Evolutionary conservation across 495 filamentous ascomycete species (phyloP).

Genomic region (Thozetella sp.): DNA sequence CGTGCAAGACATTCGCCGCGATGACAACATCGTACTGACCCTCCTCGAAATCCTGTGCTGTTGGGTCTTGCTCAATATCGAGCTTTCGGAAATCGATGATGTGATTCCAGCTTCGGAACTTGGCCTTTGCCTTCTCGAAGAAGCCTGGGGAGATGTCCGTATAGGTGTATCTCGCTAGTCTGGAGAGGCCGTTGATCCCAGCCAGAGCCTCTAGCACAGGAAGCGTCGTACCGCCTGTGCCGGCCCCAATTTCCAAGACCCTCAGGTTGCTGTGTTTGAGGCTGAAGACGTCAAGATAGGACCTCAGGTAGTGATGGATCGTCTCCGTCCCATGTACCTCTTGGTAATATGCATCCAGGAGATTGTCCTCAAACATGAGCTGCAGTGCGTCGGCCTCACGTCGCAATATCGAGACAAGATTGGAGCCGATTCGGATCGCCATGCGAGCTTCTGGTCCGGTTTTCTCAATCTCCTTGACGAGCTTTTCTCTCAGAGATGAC

Average conservation of each 20-base stretch:
- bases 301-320: slow-evolving; percentile 16
- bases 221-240: slow-evolving; percentile 36
- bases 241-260: slow-evolving; percentile 49
- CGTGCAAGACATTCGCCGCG: slow-evolving; percentile 48
- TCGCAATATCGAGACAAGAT: slow-evolving; percentile 37
- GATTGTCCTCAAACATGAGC: slow-evolving; percentile 24
- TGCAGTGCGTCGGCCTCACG: slow-evolving; percentile 39
- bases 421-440: slow-evolving; percentile 17
- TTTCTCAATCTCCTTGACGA: slow-evolving; percentile 14
- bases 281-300: slow-evolving; percentile 19
- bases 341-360: slow-evolving; percentile 22
- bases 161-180: slow-evolving; percentile 41
- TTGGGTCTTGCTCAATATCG: slow-evolving; percentile 26
- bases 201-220: slow-evolving; percentile 17
- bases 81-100: slow-evolving; percentile 30
- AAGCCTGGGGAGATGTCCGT: slow-evolving; percentile 57
- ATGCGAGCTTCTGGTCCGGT: slow-evolving; percentile 20
- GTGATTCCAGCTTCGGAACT: slow-evolving; percentile 12
- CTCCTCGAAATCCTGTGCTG: slow-evolving; percentile 26
- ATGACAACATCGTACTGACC: slow-evolving; percentile 40
- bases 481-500: no score
- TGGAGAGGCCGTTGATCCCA: slow-evolving; percentile 13
- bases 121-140: slow-evolving; percentile 40
- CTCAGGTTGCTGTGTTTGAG: slow-evolving; percentile 40
- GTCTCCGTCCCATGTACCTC: slow-evolving; percentile 20